Conservation (phyloP, 495 filamentous ascomycete genomes). For the Copromyces sp. region DNA sequence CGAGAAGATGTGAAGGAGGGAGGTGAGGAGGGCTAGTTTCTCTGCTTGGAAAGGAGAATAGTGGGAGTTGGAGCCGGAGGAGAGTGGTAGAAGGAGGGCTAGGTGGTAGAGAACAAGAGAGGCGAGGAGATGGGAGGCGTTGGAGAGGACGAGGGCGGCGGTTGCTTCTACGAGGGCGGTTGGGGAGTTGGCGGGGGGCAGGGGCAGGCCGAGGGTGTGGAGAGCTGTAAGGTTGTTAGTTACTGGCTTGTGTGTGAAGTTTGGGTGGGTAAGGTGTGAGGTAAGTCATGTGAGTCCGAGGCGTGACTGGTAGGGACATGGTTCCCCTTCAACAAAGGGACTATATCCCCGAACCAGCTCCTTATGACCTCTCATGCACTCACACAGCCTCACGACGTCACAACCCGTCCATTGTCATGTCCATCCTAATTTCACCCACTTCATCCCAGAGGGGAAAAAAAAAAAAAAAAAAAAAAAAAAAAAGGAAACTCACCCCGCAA, state of each 20-base stretch:
- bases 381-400: not conserved
- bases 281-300: not conserved
- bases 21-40: constrained; percentile 52
- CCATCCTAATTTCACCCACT: too few species aligned
- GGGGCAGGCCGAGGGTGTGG: not conserved
- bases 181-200: not conserved
- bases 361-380: not conserved
- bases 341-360: not conserved
- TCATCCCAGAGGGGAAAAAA: too few species aligned
- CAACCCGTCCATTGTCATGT: not conserved
- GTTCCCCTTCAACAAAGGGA: not conserved
- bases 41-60: not conserved
- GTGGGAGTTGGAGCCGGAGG: constrained; percentile 3
- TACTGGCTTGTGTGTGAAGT: not conserved
- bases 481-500: constrained; percentile 18
- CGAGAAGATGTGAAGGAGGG: constrained; percentile 67
- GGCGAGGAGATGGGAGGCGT: constrained; percentile 64
- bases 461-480: not conserved
- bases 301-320: not conserved
- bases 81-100: constrained; percentile 32
- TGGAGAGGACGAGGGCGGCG: constrained; percentile 54
- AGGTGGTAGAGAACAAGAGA: constrained; percentile 60
- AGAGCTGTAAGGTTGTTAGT: not conserved
- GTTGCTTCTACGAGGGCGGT: constrained; percentile 21
- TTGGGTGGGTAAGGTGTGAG: not conserved